Base-by-base conservation (phyloP, 352 stramenopile species). In the Phytopythium vexans region DNA sequence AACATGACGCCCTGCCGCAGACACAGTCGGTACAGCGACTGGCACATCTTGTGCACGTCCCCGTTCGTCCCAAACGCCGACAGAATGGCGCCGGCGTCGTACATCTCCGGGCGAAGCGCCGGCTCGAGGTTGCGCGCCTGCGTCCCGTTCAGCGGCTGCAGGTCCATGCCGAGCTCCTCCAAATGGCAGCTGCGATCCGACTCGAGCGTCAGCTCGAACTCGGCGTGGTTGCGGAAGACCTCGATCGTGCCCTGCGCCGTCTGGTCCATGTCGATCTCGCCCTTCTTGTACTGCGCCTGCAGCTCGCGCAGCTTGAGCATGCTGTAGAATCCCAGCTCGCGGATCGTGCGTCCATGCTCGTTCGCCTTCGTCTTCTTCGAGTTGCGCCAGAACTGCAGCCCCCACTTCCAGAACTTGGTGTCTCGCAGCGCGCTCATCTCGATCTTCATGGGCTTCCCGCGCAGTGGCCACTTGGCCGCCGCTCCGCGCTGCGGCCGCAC, bases 41-140 rank as follows among this genome's bases (percentile, higher is more conserved):
- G 66, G 54, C 85, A 94, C 74, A 91, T 91, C 69, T 94, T 94
- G 70, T 94, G 82, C 48, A 94, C 82, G 58, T 94, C 85, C 45
- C 85, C 85, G 65, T 85, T 94, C 9, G 85, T 93, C 14, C 82
- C 85, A 48, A 89, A 92, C 3, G 82, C 75, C 27, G 81, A 93
- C 41, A 92, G 79, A 42, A 94, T 67, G 0, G 82, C 85, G 9
- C 85, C 85, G 0, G 82, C 62, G 4, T 67, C 58, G 45, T 83
- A 89, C 54, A 94, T 70, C 31, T 81, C 76, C 0, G 61, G 59
- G 0, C 73, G 70, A 32, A 94, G 46, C 2, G 80, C 65, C 15
- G 85, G 78, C 51, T 94, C 85, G 38, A 93, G 61, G 53, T 89
- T 77, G 33, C 70, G 60, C 41, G 82, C 85, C 55, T 87, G 71